Evolutionary conservation across 2,329 filamentous ascomycete genomes (phyloP).

Genomic region (Fusarium scirpi): DNA sequence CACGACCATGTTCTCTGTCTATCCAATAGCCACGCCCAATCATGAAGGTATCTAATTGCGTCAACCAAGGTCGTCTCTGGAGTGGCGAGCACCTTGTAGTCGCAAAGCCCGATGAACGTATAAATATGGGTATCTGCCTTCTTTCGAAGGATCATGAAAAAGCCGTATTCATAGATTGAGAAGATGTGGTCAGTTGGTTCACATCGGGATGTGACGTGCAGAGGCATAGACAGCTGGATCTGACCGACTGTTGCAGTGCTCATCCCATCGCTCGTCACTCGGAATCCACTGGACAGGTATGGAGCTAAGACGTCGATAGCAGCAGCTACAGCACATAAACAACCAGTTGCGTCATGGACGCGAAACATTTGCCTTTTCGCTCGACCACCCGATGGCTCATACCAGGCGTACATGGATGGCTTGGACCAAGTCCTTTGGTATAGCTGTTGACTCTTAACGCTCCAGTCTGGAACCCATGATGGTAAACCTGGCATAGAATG

Average conservation of each 20-base stretch:
- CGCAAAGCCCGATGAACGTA: background rate
- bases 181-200: background rate
- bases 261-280: accelerated
- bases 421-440: background rate
- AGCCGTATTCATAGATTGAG: accelerated
- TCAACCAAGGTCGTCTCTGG: accelerated
- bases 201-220: background rate
- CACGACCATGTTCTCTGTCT: accelerated
- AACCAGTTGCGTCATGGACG: background rate
- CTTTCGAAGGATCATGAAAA: background rate
- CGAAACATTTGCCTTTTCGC: background rate
- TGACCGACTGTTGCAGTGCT: background rate
- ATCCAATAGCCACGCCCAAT: background rate
- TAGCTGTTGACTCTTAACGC: background rate
- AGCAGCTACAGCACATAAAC: background rate
- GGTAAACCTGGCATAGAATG: background rate
- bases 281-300: background rate
- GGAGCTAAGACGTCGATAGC: background rate
- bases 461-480: constrained; percentile 8
- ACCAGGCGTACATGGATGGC: background rate
- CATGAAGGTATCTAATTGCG: background rate
- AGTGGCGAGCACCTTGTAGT: accelerated
- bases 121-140: background rate
- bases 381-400: background rate
- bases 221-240: background rate